Evolutionary conservation across 2,329 filamentous ascomycete genomes (phyloP).

Genomic region (Calonectria crousiana): DNA sequence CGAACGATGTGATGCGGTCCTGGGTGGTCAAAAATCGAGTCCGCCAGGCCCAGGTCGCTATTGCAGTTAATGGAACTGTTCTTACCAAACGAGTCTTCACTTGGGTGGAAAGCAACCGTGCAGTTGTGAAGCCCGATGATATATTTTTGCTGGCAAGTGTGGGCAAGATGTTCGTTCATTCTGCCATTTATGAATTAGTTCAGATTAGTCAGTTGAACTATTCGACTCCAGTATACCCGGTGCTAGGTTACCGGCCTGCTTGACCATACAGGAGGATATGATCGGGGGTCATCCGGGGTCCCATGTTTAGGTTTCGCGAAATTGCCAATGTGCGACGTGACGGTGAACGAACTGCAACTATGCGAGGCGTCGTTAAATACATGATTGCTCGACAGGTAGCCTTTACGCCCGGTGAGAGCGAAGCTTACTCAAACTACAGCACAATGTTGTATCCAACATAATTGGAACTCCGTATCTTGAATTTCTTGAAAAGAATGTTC

Average conservation of each 20-base stretch:
- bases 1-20: constrained; percentile 18
- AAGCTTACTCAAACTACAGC: constrained; percentile 34
- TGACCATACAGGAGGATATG: constrained; percentile 27
- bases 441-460: constrained; percentile 25
- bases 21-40: constrained; percentile 34
- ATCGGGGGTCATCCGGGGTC: constrained; percentile 10
- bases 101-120: constrained; percentile 32
- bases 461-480: constrained; percentile 28
- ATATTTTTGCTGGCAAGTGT: constrained; percentile 31
- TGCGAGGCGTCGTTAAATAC: constrained; percentile 34
- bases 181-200: constrained; percentile 23
- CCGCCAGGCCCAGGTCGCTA: constrained; percentile 32
- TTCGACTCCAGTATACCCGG: constrained; percentile 25
- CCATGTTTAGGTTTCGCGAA: constrained; percentile 23
- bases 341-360: constrained; percentile 26
- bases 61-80: constrained; percentile 9
- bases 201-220: neutral
- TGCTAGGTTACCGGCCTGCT: constrained; percentile 30
- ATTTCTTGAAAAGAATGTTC: constrained; percentile 30
- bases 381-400: constrained; percentile 27
- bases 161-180: constrained; percentile 33
- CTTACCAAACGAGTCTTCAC: constrained; percentile 31
- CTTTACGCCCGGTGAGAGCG: constrained; percentile 18
- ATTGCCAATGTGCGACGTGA: constrained; percentile 17
- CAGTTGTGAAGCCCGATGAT: constrained; percentile 25